A percentile compares a stretch with the other conserved stretches of the same genome.
Evolutionary conservation across 495 filamentous ascomycete genomes (phyloP).

Genomic region (Staphylotrichum longicolle): DNA sequence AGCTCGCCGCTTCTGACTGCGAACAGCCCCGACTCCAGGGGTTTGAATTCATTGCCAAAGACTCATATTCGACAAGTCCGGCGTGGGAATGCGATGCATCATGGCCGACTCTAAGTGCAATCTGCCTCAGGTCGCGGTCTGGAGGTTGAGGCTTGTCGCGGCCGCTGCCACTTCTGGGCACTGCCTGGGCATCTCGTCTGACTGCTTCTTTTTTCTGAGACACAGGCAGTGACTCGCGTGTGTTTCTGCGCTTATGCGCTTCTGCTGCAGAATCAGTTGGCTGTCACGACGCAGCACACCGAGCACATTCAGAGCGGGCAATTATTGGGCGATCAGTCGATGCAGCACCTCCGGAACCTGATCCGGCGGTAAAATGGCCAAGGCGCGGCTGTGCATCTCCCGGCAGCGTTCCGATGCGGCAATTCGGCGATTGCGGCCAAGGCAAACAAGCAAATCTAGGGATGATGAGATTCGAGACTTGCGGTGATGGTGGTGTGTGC

Average conservation of each 20-base stretch:
- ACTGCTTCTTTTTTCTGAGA: background rate
- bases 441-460: background rate
- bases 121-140: background rate
- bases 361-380: constrained; percentile 4
- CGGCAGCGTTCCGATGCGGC: background rate
- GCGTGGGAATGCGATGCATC: constrained; percentile 8
- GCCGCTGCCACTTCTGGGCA: background rate
- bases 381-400: background rate
- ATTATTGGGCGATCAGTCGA: background rate
- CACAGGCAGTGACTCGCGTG: background rate
- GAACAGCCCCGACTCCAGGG: background rate
- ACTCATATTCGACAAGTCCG: constrained; percentile 4
- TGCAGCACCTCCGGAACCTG: background rate
- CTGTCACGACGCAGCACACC: background rate
- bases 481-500: too few species aligned
- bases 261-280: background rate
- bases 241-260: background rate
- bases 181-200: background rate
- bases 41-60: background rate
- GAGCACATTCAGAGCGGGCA: background rate
- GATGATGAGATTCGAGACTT: too few species aligned
- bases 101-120: background rate
- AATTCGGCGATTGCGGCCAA: background rate
- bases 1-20: background rate
- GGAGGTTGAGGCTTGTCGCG: background rate